Conservation (phyloP, 805 yeast genomes). For the Lachancea fermentati region DNA sequence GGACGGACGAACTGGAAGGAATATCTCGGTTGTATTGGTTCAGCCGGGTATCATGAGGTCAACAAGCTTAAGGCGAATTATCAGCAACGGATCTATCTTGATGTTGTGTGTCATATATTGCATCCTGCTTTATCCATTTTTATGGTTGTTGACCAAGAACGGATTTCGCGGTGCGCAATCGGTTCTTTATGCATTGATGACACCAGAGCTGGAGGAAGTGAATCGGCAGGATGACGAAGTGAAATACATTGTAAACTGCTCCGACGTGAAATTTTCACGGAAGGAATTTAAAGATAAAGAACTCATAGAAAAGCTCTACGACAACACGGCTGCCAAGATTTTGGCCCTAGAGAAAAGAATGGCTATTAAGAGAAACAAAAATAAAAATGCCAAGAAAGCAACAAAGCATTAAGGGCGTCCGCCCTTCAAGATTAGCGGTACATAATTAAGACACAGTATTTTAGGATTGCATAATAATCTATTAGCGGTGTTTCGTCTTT, state of each 20-base stretch:
- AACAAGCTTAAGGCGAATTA: conserved; percentile 71
- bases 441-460: background rate
- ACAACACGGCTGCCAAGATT: conserved; percentile 54
- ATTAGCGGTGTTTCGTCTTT: background rate
- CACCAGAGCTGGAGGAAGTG: conserved; percentile 60
- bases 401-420: background rate
- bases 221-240: conserved; percentile 51
- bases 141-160: conserved; percentile 77
- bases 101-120: conserved; percentile 54
- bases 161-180: conserved; percentile 78
- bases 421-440: background rate
- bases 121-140: conserved; percentile 66
- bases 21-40: conserved; percentile 64
- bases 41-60: conserved; percentile 94
- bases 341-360: conserved; percentile 60
- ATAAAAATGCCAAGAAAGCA: conserved; percentile 8
- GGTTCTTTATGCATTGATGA: conserved; percentile 57
- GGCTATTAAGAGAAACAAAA: conserved; percentile 58
- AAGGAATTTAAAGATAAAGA: conserved; percentile 57
- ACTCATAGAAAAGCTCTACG: conserved; percentile 55
- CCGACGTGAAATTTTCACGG: conserved; percentile 47
- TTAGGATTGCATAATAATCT: background rate
- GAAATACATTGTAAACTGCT: conserved; percentile 65
- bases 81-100: conserved; percentile 68
- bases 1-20: conserved; percentile 40